Conservation (phyloP, 2,329 filamentous ascomycete genomes). For the Aphanocladium album region DNA sequence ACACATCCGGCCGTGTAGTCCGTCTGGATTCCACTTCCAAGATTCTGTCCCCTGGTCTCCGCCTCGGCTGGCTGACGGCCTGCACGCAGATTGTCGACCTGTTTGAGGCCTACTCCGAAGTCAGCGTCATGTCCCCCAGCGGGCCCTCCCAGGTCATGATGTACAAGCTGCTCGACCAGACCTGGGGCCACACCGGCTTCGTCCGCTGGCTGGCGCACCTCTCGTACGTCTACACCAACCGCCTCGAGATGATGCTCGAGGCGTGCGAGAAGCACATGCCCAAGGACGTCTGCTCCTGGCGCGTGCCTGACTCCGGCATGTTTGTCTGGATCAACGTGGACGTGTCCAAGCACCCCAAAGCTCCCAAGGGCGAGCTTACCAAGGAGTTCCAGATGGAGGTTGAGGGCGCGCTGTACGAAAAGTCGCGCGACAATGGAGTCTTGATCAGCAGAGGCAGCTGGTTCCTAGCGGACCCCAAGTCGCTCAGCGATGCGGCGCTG, state of each 20-base stretch:
- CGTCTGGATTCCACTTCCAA: slow-evolving; percentile 86
- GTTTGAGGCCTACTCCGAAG: slow-evolving; percentile 70
- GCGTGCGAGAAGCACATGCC: slow-evolving; percentile 73
- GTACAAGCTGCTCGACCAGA: slow-evolving; percentile 79
- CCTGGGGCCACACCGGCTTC: slow-evolving; percentile 86
- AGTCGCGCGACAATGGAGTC: slow-evolving; percentile 64
- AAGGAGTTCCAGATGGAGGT: slow-evolving; percentile 37
- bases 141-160: slow-evolving; percentile 74
- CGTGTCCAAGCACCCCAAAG: slow-evolving; percentile 54
- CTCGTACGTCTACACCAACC: slow-evolving; percentile 66
- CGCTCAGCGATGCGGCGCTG: slow-evolving; percentile 65
- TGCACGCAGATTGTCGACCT: slow-evolving; percentile 72
- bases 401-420: slow-evolving; percentile 74
- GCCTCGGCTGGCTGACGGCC: slow-evolving; percentile 78
- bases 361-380: slow-evolving; percentile 18
- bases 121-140: slow-evolving; percentile 69
- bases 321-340: slow-evolving; percentile 73
- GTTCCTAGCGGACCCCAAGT: slow-evolving; percentile 67
- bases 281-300: slow-evolving; percentile 65
- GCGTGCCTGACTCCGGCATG: slow-evolving; percentile 74
- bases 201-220: slow-evolving; percentile 77
- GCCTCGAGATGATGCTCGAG: slow-evolving; percentile 64
- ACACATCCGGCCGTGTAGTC: slow-evolving; percentile 62
- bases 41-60: slow-evolving; percentile 70
- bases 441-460: slow-evolving; percentile 75